Conservation (phyloP, 768 basidiomycete genomes). For the Cubamyces lactineus region DNA sequence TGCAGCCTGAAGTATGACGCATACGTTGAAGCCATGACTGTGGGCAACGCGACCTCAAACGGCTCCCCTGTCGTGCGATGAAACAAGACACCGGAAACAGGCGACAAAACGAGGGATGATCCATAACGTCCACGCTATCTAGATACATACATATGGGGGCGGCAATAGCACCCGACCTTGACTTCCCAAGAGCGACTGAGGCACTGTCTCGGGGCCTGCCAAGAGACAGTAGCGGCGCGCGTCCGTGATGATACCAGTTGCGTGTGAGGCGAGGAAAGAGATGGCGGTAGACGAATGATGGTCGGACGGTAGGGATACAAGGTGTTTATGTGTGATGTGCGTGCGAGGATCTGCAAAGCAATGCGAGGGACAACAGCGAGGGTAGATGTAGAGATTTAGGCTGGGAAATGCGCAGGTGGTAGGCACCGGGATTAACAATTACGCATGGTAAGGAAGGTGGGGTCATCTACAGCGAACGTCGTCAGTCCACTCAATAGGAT, state of each 20-base stretch:
- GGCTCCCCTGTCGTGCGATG: too few relatives aligned
- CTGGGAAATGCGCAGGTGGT: constrained; percentile 10
- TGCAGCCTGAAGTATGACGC: too few relatives aligned
- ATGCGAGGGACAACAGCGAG: constrained; percentile 18
- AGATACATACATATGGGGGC: constrained; percentile 16
- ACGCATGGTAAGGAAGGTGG: constrained; percentile 20
- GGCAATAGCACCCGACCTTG: not conserved
- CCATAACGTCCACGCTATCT: constrained; percentile 9
- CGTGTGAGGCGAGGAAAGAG: not conserved
- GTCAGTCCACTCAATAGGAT: too few relatives aligned
- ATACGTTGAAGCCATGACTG: too few relatives aligned
- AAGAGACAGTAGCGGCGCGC: not conserved
- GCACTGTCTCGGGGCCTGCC: constrained; percentile 3
- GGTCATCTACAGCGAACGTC: constrained; percentile 1
- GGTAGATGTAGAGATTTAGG: not conserved
- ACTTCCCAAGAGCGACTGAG: not conserved
- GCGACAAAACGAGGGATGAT: not conserved
- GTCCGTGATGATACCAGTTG: too few relatives aligned
- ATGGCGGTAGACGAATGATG: not conserved
- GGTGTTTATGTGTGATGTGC: not conserved
- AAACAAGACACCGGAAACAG: too few relatives aligned
- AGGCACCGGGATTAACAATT: constrained; percentile 20
- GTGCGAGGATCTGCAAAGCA: constrained; percentile 10
- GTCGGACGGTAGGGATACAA: constrained; percentile 13
- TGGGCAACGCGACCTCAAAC: too few relatives aligned